phyloP scores from a whole-genome alignment of 2,329 filamentous ascomycete genomes.

The Trichoderma koningiopsis region DNA sequence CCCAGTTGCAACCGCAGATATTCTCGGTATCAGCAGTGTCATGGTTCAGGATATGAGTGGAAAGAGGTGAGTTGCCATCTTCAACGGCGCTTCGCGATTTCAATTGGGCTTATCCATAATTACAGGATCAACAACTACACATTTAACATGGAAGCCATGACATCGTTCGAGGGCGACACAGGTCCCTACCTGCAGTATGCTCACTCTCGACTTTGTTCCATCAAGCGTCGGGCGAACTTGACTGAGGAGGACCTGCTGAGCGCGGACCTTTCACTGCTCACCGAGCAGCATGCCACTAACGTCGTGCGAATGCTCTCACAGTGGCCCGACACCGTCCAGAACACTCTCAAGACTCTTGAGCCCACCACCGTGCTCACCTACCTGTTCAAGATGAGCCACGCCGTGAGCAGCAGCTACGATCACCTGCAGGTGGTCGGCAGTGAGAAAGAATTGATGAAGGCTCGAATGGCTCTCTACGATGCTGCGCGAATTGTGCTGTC shows the following conservation, averaged over 20 bases:
- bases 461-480: slow-evolving; percentile 75
- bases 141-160: slow-evolving; percentile 82
- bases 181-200: slow-evolving; percentile 85
- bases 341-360: slow-evolving; percentile 82
- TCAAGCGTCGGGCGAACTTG: slow-evolving; percentile 59
- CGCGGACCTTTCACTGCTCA: slow-evolving; percentile 69
- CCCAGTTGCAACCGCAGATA: slow-evolving; percentile 80
- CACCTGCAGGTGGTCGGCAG: slow-evolving; percentile 80
- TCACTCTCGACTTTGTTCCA: slow-evolving; percentile 70
- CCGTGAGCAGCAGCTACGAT: slow-evolving; percentile 78
- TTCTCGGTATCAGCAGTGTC: slow-evolving; percentile 87
- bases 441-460: slow-evolving; percentile 67
- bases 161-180: slow-evolving; percentile 81
- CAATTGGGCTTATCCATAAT: neutral
- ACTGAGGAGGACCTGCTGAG: slow-evolving; percentile 58
- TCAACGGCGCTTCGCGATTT: neutral
- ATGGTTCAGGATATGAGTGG: slow-evolving; percentile 99
- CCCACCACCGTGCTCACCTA: slow-evolving; percentile 61
- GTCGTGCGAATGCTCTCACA: slow-evolving; percentile 76
- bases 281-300: slow-evolving; percentile 71
- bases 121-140: slow-evolving; percentile 64
- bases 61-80: slow-evolving; percentile 65
- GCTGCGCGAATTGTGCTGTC: slow-evolving; percentile 72
- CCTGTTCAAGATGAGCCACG: slow-evolving; percentile 85
- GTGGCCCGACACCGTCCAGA: slow-evolving; percentile 82